Evolutionary conservation across 768 basidiomycete genomes (phyloP).

Genomic region (Calocybe cyanea): DNA sequence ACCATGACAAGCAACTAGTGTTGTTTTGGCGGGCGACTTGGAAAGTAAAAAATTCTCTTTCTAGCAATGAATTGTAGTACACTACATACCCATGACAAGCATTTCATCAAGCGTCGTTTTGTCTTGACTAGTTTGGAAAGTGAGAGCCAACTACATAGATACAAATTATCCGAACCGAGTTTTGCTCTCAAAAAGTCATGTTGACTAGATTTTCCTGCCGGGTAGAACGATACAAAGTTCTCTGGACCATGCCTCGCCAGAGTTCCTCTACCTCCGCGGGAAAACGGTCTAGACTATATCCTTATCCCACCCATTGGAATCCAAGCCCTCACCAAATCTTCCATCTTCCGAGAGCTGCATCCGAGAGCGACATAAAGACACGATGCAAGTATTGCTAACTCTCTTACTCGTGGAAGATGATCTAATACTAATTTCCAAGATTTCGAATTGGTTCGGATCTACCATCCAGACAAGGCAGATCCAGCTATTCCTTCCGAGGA

Average conservation of each 20-base stretch:
- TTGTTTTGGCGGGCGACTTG: too few species aligned
- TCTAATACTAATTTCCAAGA: conserved; percentile 38
- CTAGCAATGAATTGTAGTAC: too few species aligned
- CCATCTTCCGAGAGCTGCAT: conserved; percentile 51
- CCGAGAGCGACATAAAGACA: conserved; percentile 50
- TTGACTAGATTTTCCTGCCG: conserved; percentile 2
- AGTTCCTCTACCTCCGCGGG: conserved; percentile 3
- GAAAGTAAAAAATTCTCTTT: too few species aligned
- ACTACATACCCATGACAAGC: too few species aligned
- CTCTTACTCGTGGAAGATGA: neutral
- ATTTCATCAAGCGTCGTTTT: too few species aligned
- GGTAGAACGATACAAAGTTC: neutral
- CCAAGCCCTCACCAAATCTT: conserved; percentile 65
- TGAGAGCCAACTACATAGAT: neutral
- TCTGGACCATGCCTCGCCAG: neutral
- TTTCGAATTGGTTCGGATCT: conserved; percentile 74
- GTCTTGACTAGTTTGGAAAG: neutral
- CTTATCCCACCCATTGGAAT: conserved; percentile 45
- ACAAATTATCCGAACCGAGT: neutral
- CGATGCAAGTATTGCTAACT: conserved; percentile 41
- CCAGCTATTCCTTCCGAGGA: conserved; percentile 37
- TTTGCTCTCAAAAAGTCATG: conserved; percentile 1
- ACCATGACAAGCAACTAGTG: too few species aligned
- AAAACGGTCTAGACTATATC: conserved; percentile 29
- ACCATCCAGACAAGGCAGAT: conserved; percentile 69